phyloP scores from a whole-genome alignment of 2,329 filamentous ascomycete species.

The Golovinomyces cichoracearum region DNA sequence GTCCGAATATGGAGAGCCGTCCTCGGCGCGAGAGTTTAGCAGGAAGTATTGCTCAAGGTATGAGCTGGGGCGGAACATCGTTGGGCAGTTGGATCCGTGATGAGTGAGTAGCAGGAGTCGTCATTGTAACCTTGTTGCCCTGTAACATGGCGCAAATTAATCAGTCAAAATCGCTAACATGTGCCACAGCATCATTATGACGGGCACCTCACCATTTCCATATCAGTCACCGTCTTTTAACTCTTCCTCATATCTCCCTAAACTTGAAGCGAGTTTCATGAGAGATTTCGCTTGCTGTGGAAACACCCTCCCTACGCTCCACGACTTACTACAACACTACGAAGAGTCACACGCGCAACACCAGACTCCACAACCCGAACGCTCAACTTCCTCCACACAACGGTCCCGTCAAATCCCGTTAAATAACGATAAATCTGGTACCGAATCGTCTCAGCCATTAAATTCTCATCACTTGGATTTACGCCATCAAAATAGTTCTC shows the following conservation, averaged over 20 bases:
- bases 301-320: slow-evolving; percentile 64
- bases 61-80: slow-evolving; percentile 93
- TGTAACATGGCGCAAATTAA: slow-evolving; percentile 5
- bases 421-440: not conserved
- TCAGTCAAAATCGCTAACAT: slow-evolving; percentile 10
- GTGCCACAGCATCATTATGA: slow-evolving; percentile 56
- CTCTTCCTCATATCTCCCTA: slow-evolving; percentile 86
- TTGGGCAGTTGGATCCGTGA: slow-evolving; percentile 93
- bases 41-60: slow-evolving; percentile 46
- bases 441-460: not conserved
- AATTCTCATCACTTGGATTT: not conserved
- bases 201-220: slow-evolving; percentile 77
- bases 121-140: slow-evolving; percentile 8
- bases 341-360: slow-evolving; percentile 76
- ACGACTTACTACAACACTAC: slow-evolving; percentile 88
- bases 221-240: slow-evolving; percentile 87
- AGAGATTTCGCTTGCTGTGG: slow-evolving; percentile 91
- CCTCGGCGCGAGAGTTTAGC: slow-evolving; percentile 35
- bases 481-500: not conserved
- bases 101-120: slow-evolving; percentile 43
- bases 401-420: not conserved
- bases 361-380: slow-evolving; percentile 18
- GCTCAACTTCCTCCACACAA: not conserved
- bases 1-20: slow-evolving; percentile 30
- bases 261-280: slow-evolving; percentile 94